Base-by-base conservation (phyloP, 306 rosid genomes). In the Ammopiptanthus mongolicus region DNA sequence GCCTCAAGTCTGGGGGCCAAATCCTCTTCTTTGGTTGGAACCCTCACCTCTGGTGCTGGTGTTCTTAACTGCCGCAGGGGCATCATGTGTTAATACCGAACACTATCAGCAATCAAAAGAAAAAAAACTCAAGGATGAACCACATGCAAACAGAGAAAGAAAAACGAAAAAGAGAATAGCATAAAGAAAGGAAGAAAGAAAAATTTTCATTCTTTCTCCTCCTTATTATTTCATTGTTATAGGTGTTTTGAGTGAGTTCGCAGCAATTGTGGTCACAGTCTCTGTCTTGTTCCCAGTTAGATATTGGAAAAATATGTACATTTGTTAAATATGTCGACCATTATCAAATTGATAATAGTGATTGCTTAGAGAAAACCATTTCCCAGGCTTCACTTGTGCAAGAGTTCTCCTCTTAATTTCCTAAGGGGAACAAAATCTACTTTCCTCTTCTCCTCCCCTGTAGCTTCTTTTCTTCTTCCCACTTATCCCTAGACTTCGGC, bases 1-100 rank as follows among this genome's bases (percentile, higher is more conserved):
- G 98, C 99, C 65, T 95, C 99, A 21, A 95, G 99, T 85, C 89
- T 95, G 52, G 91, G 90, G 29, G 98, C 99, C 77, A 95, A 95
- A 78, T 89, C 99, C 25, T 95, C 99, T 80, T 87, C 98, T 78
- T 0, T 90, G 87, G 91, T 95, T 18, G 97, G 84, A 62, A 12
- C 87, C 68, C 36, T 95, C 55, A 95, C 99, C 47, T 82, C 97
- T 8, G 74, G 50, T 65, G 84, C 99, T 14, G 99, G 99, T 39
- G 97, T 83, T 67, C 90, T 95, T 62, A 46, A 1, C 10, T 95
- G 99, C 84, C 92, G 85, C 42, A 62, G 84, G 29, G 97, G 98
- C 53, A 5, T 0, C 82, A 77, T 52, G 73, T 95, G 99, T 85
- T 95, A 81, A 88, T 75, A 80, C 55, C 65, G 71, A 73, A 63